Evolutionary conservation across 2,329 filamentous ascomycete genomes (phyloP).

Genomic region (Fusarium cyanostomum): DNA sequence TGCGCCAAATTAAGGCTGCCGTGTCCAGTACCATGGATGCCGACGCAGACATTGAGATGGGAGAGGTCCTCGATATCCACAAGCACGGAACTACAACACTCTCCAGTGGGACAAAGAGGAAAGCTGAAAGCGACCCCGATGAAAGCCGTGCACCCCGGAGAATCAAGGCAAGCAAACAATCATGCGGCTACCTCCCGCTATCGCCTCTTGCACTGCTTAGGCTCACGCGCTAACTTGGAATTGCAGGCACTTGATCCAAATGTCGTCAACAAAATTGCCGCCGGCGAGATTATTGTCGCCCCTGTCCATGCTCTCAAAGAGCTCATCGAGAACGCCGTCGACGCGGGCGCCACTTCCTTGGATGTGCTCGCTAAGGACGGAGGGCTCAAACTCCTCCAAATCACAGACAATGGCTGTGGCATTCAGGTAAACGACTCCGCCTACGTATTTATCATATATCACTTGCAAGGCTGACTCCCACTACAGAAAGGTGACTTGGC

Average conservation of each 20-base stretch:
- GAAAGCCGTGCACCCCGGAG: constrained; percentile 56
- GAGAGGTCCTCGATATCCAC: constrained; percentile 2
- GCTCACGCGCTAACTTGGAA: constrained; percentile 13
- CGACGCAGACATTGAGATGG: constrained; percentile 45
- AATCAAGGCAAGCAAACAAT: constrained; percentile 56
- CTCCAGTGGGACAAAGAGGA: constrained; percentile 58
- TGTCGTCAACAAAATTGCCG: constrained; percentile 98
- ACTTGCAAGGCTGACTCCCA: constrained; percentile 23
- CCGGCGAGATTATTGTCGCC: constrained; percentile 97
- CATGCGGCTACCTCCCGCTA: constrained; percentile 2
- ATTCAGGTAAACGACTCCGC: constrained; percentile 72
- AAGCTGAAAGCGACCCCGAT: constrained; percentile 53
- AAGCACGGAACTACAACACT: constrained; percentile 8
- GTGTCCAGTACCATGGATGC: constrained; percentile 58
- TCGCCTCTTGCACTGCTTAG: constrained; percentile 2
- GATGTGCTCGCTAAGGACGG: constrained; percentile 96
- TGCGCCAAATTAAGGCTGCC: neutral
- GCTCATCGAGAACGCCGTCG: constrained; percentile 94
- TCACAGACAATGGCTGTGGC: constrained; percentile 95
- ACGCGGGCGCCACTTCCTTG: constrained; percentile 91
- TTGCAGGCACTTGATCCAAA: constrained; percentile 84
- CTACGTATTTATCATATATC: neutral
- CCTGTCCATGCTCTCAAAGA: constrained; percentile 97
- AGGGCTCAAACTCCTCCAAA: constrained; percentile 92
- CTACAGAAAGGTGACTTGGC: constrained; percentile 84